Conservation (phyloP, 441 rosid genomes). For the Bruguiera hainesii region DNA sequence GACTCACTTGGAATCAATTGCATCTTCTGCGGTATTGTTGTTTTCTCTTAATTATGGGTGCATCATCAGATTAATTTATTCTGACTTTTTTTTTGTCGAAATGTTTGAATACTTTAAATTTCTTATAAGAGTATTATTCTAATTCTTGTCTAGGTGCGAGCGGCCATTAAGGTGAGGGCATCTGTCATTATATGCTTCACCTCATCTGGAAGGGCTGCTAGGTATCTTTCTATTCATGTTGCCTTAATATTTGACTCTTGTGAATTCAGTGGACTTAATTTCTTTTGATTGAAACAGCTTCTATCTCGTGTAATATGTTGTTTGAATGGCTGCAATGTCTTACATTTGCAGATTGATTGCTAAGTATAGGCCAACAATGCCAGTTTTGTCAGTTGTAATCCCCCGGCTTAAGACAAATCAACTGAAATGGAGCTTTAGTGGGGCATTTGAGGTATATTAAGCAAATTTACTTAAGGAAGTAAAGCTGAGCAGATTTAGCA, state of each 20-base stretch:
- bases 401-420: slow-evolving; percentile 88
- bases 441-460: slow-evolving; percentile 79
- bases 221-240: slow-evolving; percentile 37
- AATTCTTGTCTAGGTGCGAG: slow-evolving; percentile 60
- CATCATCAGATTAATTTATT: background rate
- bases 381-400: slow-evolving; percentile 89
- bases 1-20: slow-evolving; percentile 95
- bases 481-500: background rate
- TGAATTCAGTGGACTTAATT: background rate
- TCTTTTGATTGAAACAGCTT: background rate
- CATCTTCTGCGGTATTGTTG: slow-evolving; percentile 87
- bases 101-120: background rate
- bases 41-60: slow-evolving; percentile 2
- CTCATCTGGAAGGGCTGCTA: slow-evolving; percentile 92
- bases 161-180: slow-evolving; percentile 94
- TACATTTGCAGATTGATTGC: slow-evolving; percentile 69
- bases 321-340: slow-evolving; percentile 5
- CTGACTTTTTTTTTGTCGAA: background rate
- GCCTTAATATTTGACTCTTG: background rate
- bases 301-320: background rate
- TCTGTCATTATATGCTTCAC: slow-evolving; percentile 90
- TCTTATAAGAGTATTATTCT: slow-evolving; percentile 8
- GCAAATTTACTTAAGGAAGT: background rate
- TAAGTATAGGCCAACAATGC: slow-evolving; percentile 94
- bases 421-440: slow-evolving; percentile 82